Conservation (phyloP, 164 flowering plant species). For the Chimonanthus salicifolius region DNA sequence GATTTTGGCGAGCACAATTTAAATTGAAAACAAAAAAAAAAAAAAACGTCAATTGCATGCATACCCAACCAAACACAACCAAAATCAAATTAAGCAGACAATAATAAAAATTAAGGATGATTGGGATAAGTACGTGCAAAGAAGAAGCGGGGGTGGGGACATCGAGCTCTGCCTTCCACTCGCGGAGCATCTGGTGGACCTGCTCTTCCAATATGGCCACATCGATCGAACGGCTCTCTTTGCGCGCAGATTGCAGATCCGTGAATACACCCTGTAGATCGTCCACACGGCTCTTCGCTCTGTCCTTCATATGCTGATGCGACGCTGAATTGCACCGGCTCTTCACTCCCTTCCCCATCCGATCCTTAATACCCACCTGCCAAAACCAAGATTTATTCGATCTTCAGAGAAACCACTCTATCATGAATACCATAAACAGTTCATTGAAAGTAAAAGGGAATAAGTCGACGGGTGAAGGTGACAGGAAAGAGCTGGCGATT, state of each 20-base stretch:
- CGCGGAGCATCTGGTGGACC: slow-evolving; percentile 92
- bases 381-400: not conserved
- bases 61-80: not conserved
- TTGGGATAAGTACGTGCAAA: slow-evolving; percentile 31
- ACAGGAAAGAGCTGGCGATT: too few relatives aligned
- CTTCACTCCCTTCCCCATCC: slow-evolving; percentile 30
- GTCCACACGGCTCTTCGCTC: slow-evolving; percentile 86
- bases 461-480: too few relatives aligned
- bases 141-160: slow-evolving; percentile 90
- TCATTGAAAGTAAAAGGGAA: too few relatives aligned
- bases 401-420: too few relatives aligned
- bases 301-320: slow-evolving; percentile 79
- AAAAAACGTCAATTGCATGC: not conserved
- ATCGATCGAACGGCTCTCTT: slow-evolving; percentile 72
- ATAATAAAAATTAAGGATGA: too few relatives aligned
- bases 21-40: not conserved
- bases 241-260: slow-evolving; percentile 85
- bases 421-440: too few relatives aligned
- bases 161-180: slow-evolving; percentile 93
- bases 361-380: not conserved
- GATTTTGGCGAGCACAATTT: too few relatives aligned
- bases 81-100: not conserved
- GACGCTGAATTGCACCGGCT: slow-evolving; percentile 69
- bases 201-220: slow-evolving; percentile 79
- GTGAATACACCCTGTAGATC: slow-evolving; percentile 79